Evolutionary conservation across 2,329 filamentous ascomycete genomes (phyloP).

Genomic region (Metarhizium humberi): DNA sequence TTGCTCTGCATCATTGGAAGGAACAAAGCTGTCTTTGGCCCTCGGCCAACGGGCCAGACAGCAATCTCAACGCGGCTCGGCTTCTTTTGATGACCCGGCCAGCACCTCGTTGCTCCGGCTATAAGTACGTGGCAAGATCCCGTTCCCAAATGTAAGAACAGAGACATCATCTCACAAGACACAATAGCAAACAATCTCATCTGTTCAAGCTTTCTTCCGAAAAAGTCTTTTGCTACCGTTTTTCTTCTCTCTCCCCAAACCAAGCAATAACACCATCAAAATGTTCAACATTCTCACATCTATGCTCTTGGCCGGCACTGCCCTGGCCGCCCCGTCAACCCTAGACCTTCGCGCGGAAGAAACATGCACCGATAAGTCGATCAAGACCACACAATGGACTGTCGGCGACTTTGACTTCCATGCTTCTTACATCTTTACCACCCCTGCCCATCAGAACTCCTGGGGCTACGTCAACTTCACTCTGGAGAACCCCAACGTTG

Average conservation of each 20-base stretch:
- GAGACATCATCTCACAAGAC: not conserved
- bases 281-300: constrained; percentile 11
- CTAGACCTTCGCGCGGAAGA: constrained; percentile 1
- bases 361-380: constrained; percentile 14
- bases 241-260: not conserved
- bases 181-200: not conserved
- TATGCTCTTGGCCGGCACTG: constrained; percentile 15
- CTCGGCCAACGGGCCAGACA: not conserved
- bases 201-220: not conserved
- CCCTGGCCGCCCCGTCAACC: constrained; percentile 14
- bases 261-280: constrained; percentile 1
- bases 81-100: not conserved
- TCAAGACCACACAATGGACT: constrained; percentile 23
- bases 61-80: not conserved
- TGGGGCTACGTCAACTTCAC: constrained; percentile 39
- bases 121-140: constrained; percentile 1
- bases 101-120: not conserved
- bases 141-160: not conserved
- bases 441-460: constrained; percentile 41
- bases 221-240: not conserved
- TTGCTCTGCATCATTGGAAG: not conserved
- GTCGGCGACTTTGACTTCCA: constrained; percentile 37
- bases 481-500: constrained; percentile 35
- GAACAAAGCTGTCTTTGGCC: not conserved
- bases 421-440: constrained; percentile 38